phyloP scores from a whole-genome alignment of 345 rosid genomes.

The Combretum micranthum region DNA sequence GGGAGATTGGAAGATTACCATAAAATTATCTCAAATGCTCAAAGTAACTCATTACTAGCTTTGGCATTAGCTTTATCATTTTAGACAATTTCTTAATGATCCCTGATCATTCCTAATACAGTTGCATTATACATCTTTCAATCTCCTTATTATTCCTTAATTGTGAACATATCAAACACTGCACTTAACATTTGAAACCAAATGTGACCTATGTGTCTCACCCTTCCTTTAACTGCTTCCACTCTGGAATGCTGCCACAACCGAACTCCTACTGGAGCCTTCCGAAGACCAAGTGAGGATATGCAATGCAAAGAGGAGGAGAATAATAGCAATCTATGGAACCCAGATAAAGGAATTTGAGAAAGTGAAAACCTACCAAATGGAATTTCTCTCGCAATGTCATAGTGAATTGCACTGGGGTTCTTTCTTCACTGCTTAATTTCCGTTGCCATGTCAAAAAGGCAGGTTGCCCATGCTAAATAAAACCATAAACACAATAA shows the following conservation, averaged over 20 bases:
- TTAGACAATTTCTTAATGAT: no score
- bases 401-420: constrained; percentile 30
- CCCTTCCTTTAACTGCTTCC: constrained; percentile 65
- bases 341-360: constrained; percentile 7
- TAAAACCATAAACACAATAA: constrained; percentile 17
- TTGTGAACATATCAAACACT: no score
- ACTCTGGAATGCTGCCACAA: constrained; percentile 38
- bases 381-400: constrained; percentile 37
- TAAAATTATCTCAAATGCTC: no score
- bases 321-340: neutral
- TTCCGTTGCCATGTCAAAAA: constrained; percentile 51
- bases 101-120: neutral
- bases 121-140: neutral
- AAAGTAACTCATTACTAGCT: no score
- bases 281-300: constrained; percentile 8
- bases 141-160: no score
- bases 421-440: constrained; percentile 27
- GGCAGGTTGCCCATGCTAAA: constrained; percentile 34
- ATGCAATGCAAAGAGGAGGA: neutral
- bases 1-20: no score
- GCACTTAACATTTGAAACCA: no score
- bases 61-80: neutral
- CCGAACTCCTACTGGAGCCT: constrained; percentile 63
- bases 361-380: constrained; percentile 31
- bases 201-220: constrained; percentile 10